Conservation (phyloP, 2,329 filamentous ascomycete genomes). For the Aspergillus flavus region DNA sequence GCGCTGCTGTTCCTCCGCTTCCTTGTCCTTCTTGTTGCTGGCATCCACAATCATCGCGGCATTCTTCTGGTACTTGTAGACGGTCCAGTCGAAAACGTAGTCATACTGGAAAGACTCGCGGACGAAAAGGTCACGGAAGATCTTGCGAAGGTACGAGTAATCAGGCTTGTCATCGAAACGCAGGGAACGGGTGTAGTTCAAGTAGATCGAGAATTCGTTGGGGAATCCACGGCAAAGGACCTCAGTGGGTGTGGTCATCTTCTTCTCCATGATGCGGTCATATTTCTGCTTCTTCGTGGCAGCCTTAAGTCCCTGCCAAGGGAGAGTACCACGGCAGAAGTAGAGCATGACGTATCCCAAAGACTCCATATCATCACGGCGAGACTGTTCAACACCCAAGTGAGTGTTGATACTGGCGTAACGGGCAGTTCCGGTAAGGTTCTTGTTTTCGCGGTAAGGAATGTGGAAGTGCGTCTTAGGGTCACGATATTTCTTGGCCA, state of each 20-base stretch:
- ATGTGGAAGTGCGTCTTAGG: slow-evolving; percentile 99
- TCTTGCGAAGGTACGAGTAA: slow-evolving; percentile 99
- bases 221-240: slow-evolving; percentile 98
- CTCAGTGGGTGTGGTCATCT: slow-evolving; percentile 99
- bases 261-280: slow-evolving; percentile 99
- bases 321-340: slow-evolving; percentile 98
- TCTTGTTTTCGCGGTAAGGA: slow-evolving; percentile 99
- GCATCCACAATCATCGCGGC: slow-evolving; percentile 90
- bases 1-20: slow-evolving; percentile 74
- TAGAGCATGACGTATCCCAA: slow-evolving; percentile 99
- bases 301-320: slow-evolving; percentile 98
- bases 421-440: slow-evolving; percentile 96
- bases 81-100: slow-evolving; percentile 99
- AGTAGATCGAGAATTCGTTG: slow-evolving; percentile 98
- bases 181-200: slow-evolving; percentile 98
- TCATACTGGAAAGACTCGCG: slow-evolving; percentile 99
- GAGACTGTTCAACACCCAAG: slow-evolving; percentile 96
- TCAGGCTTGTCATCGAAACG: slow-evolving; percentile 99
- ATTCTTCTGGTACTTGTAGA: slow-evolving; percentile 99
- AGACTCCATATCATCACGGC: slow-evolving; percentile 99
- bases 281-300: slow-evolving; percentile 99
- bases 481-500: slow-evolving; percentile 99
- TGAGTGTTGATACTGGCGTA: slow-evolving; percentile 99
- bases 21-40: slow-evolving; percentile 69
- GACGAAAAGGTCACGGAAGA: slow-evolving; percentile 99